phyloP scores from a whole-genome alignment of 2,329 filamentous ascomycete genomes.

The Hypomyces perniciosus region DNA sequence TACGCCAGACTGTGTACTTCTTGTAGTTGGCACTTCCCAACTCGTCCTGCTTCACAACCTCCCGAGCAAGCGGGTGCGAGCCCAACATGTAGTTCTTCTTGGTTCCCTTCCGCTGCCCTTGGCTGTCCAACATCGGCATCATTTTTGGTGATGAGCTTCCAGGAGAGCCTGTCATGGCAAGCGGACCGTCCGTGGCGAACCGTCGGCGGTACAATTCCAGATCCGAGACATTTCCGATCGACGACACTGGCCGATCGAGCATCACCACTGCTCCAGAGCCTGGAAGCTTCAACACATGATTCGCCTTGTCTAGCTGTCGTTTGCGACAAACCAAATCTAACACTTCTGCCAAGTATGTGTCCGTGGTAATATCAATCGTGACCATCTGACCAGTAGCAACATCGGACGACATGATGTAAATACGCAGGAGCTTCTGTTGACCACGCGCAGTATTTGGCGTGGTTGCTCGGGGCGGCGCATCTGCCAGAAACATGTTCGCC shows the following conservation, averaged over 20 bases:
- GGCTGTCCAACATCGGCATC: conserved; percentile 44
- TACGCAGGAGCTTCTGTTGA: conserved; percentile 62
- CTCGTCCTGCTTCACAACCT: conserved; percentile 55
- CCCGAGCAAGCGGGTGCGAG: conserved; percentile 61
- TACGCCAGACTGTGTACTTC: conserved; percentile 73
- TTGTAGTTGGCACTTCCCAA: conserved; percentile 57
- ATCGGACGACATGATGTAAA: conserved; percentile 67
- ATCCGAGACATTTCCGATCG: conserved; percentile 67
- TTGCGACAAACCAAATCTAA: conserved; percentile 73
- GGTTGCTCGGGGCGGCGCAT: conserved; percentile 45
- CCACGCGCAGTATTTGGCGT: conserved; percentile 47
- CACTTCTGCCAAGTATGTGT: conserved; percentile 77
- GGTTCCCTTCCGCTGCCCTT: conserved; percentile 42
- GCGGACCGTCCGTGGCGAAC: conserved; percentile 67
- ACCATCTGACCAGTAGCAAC: conserved; percentile 67
- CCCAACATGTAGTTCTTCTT: conserved; percentile 48
- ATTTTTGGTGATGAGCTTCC: conserved; percentile 65
- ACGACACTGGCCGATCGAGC: conserved; percentile 71
- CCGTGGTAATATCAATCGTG: conserved; percentile 69
- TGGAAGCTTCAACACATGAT: conserved; percentile 72
- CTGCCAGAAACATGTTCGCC: conserved; percentile 47
- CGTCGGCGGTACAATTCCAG: conserved; percentile 70
- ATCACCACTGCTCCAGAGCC: conserved; percentile 69
- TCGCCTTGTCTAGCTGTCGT: conserved; percentile 70
- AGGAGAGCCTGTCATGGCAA: conserved; percentile 63